phyloP scores from a whole-genome alignment of 1,139 yeast species.

The Kodamaea sp. region DNA sequence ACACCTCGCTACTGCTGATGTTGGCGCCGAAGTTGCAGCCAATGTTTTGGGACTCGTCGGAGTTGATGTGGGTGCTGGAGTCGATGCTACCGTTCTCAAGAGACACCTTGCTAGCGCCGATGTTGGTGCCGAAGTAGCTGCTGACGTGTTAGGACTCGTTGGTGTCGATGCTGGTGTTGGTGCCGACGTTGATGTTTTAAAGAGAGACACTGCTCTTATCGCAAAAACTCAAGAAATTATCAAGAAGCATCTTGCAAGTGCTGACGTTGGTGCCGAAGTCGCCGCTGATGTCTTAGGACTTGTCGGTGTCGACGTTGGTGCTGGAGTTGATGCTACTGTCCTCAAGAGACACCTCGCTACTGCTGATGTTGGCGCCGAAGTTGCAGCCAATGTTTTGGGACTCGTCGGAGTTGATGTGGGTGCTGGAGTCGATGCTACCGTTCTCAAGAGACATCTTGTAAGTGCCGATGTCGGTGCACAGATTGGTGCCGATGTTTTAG shows the following conservation, averaged over 20 bases:
- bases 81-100: slow-evolving; percentile 13
- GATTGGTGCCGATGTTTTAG: slow-evolving; percentile 3
- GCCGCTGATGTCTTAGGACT: slow-evolving; percentile 7
- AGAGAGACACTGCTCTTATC: slow-evolving; percentile 4
- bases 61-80: slow-evolving; percentile 12
- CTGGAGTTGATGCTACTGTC: slow-evolving; percentile 9
- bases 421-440: slow-evolving; percentile 13
- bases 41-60: slow-evolving; percentile 10
- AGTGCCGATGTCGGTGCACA: slow-evolving; percentile 1
- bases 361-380: slow-evolving; percentile 6
- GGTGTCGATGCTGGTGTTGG: slow-evolving; percentile 16
- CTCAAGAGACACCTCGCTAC: slow-evolving; percentile 11
- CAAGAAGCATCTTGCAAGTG: slow-evolving; percentile 9
- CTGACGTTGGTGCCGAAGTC: slow-evolving; percentile 10
- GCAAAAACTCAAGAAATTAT: slow-evolving; percentile 1
- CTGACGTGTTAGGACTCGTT: slow-evolving; percentile 12
- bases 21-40: slow-evolving; percentile 5
- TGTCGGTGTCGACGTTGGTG: slow-evolving; percentile 1
- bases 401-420: slow-evolving; percentile 13
- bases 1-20: slow-evolving; percentile 5
- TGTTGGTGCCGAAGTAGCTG: slow-evolving; percentile 15
- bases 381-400: slow-evolving; percentile 10
- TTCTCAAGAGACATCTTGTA: slow-evolving; percentile 5
- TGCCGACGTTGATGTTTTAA: slow-evolving; percentile 11
- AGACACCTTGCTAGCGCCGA: slow-evolving; percentile 16